Percentiles rank a stretch among this genome's conserved stretches.
Evolutionary conservation across 2,329 filamentous ascomycete genomes (phyloP).

Genomic region (Claviceps pazoutovae): DNA sequence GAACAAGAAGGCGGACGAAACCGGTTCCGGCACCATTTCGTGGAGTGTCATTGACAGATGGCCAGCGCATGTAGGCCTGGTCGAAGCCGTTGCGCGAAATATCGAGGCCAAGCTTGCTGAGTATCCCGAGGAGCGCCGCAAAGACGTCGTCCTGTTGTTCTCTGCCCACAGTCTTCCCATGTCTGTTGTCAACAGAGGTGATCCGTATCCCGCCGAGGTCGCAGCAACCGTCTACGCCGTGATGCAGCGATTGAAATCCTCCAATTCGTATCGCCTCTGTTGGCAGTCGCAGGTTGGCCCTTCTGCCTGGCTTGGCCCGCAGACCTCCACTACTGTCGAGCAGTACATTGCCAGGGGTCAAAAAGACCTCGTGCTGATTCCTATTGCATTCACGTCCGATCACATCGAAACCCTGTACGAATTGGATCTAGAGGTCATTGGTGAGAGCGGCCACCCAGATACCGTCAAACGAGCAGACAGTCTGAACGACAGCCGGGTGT

Average conservation of each 20-base stretch:
- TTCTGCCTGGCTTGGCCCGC: conserved; percentile 86
- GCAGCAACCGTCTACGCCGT: conserved; percentile 92
- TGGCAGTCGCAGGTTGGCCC: conserved; percentile 99
- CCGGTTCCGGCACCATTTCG: conserved; percentile 54
- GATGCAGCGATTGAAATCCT: conserved; percentile 80
- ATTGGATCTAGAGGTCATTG: conserved; percentile 87
- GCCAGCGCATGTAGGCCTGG: conserved; percentile 80
- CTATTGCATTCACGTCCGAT: conserved; percentile 96
- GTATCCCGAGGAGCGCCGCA: conserved; percentile 69
- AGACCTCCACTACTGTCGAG: conserved; percentile 78
- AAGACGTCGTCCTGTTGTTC: conserved; percentile 76
- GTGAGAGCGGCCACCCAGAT: conserved; percentile 63
- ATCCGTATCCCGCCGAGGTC: conserved; percentile 90
- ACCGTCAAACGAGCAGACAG: conserved; percentile 83
- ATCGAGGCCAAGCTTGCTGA: conserved; percentile 74
- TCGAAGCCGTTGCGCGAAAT: conserved; percentile 85
- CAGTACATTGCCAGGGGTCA: conserved; percentile 83
- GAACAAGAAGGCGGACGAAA: conserved; percentile 48
- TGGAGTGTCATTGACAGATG: conserved; percentile 99
- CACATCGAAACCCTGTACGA: conserved; percentile 97
- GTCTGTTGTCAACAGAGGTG: conserved; percentile 90
- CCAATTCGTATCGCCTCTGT: conserved; percentile 82
- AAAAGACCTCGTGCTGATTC: conserved; percentile 79
- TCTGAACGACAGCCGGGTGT: conserved; percentile 78
- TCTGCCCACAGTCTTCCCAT: conserved; percentile 94